phyloP scores from a whole-genome alignment of 164 flowering plant species.

The Aristolochia contorta region DNA sequence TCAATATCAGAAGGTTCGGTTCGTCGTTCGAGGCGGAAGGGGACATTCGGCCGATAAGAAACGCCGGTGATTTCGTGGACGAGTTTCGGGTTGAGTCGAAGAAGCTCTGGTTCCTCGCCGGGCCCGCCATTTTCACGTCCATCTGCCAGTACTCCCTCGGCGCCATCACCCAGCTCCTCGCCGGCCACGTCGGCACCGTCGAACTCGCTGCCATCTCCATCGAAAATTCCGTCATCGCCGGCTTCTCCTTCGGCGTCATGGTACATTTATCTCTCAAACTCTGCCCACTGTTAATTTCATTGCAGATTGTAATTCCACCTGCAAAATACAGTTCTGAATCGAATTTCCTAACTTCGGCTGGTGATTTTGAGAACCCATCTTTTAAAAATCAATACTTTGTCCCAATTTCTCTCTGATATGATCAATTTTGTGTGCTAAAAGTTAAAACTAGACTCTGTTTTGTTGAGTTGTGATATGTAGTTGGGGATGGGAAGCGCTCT shows the following conservation, averaged over 20 bases:
- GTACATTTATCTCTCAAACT: too few species aligned
- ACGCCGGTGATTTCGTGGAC: constrained; percentile 1
- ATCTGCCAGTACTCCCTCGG: constrained; percentile 17
- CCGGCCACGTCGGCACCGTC: constrained; percentile 15
- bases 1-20: not conserved
- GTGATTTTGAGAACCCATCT: too few species aligned
- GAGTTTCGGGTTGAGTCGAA: constrained; percentile 14
- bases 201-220: constrained; percentile 19
- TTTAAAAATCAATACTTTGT: too few species aligned
- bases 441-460: too few species aligned
- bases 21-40: constrained; percentile 1
- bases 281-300: too few species aligned
- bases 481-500: constrained; percentile 87
- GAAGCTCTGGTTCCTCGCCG: constrained; percentile 16
- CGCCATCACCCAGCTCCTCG: constrained; percentile 16
- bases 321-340: too few species aligned
- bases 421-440: too few species aligned
- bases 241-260: constrained; percentile 18
- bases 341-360: too few species aligned
- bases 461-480: too few species aligned
- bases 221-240: constrained; percentile 19
- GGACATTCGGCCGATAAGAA: constrained; percentile 9
- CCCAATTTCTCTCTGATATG: too few species aligned
- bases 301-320: too few species aligned
- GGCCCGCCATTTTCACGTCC: constrained; percentile 17